Evolutionary conservation across 352 stramenopile genomes (phyloP).

Genomic region (Pythium sukuiense): DNA sequence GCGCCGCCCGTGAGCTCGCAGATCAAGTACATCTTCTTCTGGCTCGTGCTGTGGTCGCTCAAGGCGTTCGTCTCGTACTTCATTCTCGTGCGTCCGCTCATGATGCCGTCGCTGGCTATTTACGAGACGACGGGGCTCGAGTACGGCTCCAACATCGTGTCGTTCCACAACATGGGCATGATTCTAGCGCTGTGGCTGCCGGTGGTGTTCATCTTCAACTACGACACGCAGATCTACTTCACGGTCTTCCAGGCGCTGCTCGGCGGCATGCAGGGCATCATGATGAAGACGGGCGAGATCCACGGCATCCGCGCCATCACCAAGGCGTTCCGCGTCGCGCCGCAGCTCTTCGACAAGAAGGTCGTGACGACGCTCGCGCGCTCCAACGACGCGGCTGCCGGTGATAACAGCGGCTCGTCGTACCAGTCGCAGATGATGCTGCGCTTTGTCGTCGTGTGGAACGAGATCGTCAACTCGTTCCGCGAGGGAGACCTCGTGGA

Average conservation of each 20-base stretch:
- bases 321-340: slow-evolving; percentile 44
- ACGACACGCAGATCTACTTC: slow-evolving; percentile 56
- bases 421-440: slow-evolving; percentile 56
- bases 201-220: slow-evolving; percentile 52
- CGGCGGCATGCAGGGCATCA: slow-evolving; percentile 33
- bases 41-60: slow-evolving; percentile 35
- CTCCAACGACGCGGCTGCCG: slow-evolving; percentile 29
- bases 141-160: slow-evolving; percentile 33
- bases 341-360: slow-evolving; percentile 48
- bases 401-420: slow-evolving; percentile 8
- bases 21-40: slow-evolving; percentile 38
- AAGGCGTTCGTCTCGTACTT: slow-evolving; percentile 47
- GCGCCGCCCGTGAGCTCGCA: slow-evolving; percentile 35
- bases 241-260: slow-evolving; percentile 39
- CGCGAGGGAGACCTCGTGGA: slow-evolving; percentile 43
- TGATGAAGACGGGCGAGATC: slow-evolving; percentile 50
- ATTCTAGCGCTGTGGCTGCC: slow-evolving; percentile 46
- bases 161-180: slow-evolving; percentile 49
- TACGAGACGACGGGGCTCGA: slow-evolving; percentile 36
- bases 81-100: slow-evolving; percentile 39
- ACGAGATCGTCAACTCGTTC: slow-evolving; percentile 56
- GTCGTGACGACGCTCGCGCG: slow-evolving; percentile 43
- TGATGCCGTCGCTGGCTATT: slow-evolving; percentile 41
- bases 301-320: slow-evolving; percentile 36
- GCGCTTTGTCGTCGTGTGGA: slow-evolving; percentile 52